Evolutionary conservation across 805 yeast species (phyloP).

Genomic region (Dipodascus albidus): DNA sequence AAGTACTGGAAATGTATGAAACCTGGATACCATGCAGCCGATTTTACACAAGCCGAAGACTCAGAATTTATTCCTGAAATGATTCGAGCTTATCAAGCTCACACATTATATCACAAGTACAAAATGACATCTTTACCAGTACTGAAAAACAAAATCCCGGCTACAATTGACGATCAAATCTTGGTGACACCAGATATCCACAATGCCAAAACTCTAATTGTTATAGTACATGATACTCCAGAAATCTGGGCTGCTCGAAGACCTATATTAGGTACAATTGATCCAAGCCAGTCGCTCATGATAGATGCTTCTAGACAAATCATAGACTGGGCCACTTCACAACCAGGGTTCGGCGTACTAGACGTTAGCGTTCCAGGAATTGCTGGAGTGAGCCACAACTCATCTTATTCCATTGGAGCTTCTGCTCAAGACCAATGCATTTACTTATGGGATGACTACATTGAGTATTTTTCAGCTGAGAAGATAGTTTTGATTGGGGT

Average conservation of each 20-base stretch:
- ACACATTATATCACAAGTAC: conserved; percentile 37
- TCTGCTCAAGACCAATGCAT: conserved; percentile 67
- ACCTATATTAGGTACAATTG: conserved; percentile 68
- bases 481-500: conserved; percentile 74
- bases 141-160: conserved; percentile 31
- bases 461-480: conserved; percentile 60
- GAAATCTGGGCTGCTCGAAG: conserved; percentile 83
- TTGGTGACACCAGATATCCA: conserved; percentile 63
- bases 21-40: conserved; percentile 38
- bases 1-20: conserved; percentile 78
- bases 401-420: conserved; percentile 43
- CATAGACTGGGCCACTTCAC: conserved; percentile 52
- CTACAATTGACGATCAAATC: conserved; percentile 49
- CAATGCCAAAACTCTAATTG: conserved; percentile 44
- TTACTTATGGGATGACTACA: conserved; percentile 84
- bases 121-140: conserved; percentile 63
- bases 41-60: background rate
- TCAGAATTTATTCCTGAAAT: conserved; percentile 35
- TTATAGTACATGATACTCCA: conserved; percentile 83
- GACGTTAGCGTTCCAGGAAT: conserved; percentile 72
- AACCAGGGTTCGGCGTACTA: conserved; percentile 56
- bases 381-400: conserved; percentile 30
- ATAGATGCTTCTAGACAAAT: conserved; percentile 64
- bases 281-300: conserved; percentile 58
- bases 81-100: conserved; percentile 58